Base-by-base conservation (phyloP, 2,329 filamentous ascomycete species). In the Ophiocordyceps sinensis region DNA sequence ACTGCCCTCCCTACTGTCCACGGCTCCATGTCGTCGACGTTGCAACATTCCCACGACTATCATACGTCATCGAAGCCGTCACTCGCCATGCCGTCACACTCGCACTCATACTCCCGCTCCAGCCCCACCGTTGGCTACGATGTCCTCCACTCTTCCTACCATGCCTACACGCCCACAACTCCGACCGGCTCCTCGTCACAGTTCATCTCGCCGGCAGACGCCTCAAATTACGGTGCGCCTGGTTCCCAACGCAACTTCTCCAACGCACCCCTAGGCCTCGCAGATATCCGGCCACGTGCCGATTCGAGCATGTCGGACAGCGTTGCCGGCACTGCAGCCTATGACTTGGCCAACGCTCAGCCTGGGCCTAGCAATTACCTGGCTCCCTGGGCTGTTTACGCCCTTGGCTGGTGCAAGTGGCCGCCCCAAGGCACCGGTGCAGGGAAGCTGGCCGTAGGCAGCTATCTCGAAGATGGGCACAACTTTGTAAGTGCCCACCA, bases 401-500 rank as follows among this genome's bases (percentile, higher is more conserved):
- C 91, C 12, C 89, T 94, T 53, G 91, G 98, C 65, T 98, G 91
- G 91, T 98, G 91, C 68, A 98, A 98, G 63, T 98, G 91, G 89
- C 78, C 84, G 14, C 79, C 89, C 3, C 77, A 86, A 53, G 79
- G 64, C 53, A 79, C 79, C 49, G 80, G 85, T 46, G 86, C 85
- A 4, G 91, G 91, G 32, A 96, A 96, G 63, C 75, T 98, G 51
- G 91, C 91, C 12, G 73, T 98, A 32, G 91, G 89, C 44, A 98
- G 91, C 66, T 96, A 96, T 59, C 67, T 96, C 40, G 91, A 98
- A 64, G 91, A 98, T 62, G 89, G 88, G 6, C 91, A 98, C 65
- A 98, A 98, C 59, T 98, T 93, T 68, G 87, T 94, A 68, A 53
- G 75, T 13, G 15, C 9, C 23, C 23, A 6, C 23, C 9, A 26